These are phyloP conservation scores for Xylaria digitata DNA, from an alignment of 2,329 filamentous ascomycete genomes.

Conservation along the genomic window DNA sequence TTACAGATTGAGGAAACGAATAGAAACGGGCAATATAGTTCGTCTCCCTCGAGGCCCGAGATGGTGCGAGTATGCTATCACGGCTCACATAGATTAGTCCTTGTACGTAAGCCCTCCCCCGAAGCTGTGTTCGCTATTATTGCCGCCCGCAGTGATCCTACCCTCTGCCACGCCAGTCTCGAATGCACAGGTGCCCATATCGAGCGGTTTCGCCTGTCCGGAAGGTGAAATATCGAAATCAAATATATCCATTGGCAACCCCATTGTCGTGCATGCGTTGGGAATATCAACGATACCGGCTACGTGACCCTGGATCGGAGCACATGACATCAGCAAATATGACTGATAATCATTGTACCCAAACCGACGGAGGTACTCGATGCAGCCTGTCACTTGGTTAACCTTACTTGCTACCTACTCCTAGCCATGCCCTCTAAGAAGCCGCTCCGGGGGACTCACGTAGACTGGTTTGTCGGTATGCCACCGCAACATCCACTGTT, in stretches of 20 bases:
- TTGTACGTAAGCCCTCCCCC: slow-evolving; percentile 65
- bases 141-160: slow-evolving; percentile 56
- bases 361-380: slow-evolving; percentile 82
- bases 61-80: slow-evolving; percentile 33
- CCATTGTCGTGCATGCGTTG: slow-evolving; percentile 89
- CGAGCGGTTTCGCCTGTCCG: slow-evolving; percentile 61
- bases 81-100: slow-evolving; percentile 25
- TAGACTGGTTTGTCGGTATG: slow-evolving; percentile 84
- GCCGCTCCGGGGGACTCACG: slow-evolving; percentile 50
- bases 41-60: not conserved
- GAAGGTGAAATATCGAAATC: slow-evolving; percentile 88
- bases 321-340: slow-evolving; percentile 86
- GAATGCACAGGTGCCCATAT: slow-evolving; percentile 79
- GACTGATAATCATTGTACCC: slow-evolving; percentile 80
- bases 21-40: not conserved
- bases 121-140: slow-evolving; percentile 62
- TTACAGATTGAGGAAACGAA: not conserved
- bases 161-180: slow-evolving; percentile 60
- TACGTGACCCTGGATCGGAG: slow-evolving; percentile 87
- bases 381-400: slow-evolving; percentile 61
- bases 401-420: not conserved
- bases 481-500: slow-evolving; percentile 79
- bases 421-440: not conserved
- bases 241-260: slow-evolving; percentile 92
- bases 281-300: slow-evolving; percentile 92